Percentiles rank a stretch among this genome's conserved stretches.
Conservation (phyloP, 2,329 filamentous ascomycete species). For the Microdochium bolleyi region DNA sequence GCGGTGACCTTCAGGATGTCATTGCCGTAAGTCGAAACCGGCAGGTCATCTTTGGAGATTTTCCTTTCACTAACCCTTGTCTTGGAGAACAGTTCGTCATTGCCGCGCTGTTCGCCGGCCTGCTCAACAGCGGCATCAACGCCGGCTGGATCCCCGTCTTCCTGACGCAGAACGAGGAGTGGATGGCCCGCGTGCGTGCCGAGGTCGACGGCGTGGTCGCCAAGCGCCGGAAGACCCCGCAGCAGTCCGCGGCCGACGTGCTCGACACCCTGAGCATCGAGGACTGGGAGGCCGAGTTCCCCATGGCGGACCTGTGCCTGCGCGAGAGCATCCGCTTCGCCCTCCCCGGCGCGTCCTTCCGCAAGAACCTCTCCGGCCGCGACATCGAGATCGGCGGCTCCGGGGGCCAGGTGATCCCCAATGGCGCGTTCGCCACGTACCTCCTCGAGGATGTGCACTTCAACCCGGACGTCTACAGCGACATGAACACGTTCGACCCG, state of each 20-base stretch:
- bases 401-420: constrained; percentile 37
- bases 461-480: constrained; percentile 25
- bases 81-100: constrained; percentile 33
- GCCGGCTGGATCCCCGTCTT: constrained; percentile 43
- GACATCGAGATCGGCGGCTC: constrained; percentile 34
- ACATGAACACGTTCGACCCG: constrained; percentile 36
- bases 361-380: constrained; percentile 38
- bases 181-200: constrained; percentile 33
- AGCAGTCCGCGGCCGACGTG: constrained; percentile 23
- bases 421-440: constrained; percentile 36
- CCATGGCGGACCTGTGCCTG: constrained; percentile 40
- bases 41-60: background rate
- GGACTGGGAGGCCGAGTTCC: constrained; percentile 48
- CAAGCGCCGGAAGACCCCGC: constrained; percentile 25
- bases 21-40: constrained; percentile 23
- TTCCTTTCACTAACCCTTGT: background rate
- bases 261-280: constrained; percentile 37
- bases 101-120: constrained; percentile 46
- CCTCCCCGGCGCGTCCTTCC: constrained; percentile 36
- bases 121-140: constrained; percentile 49
- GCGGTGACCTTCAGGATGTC: constrained; percentile 32
- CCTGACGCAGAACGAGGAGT: constrained; percentile 35
- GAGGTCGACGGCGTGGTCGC: constrained; percentile 38
- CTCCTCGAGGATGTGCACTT: constrained; percentile 38
- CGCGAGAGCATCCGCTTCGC: constrained; percentile 45